Evolutionary conservation across 768 basidiomycete species (phyloP), one percentile per base, ranked within the genome.

Genomic region (Mycena olivaceomarginata): DNA sequence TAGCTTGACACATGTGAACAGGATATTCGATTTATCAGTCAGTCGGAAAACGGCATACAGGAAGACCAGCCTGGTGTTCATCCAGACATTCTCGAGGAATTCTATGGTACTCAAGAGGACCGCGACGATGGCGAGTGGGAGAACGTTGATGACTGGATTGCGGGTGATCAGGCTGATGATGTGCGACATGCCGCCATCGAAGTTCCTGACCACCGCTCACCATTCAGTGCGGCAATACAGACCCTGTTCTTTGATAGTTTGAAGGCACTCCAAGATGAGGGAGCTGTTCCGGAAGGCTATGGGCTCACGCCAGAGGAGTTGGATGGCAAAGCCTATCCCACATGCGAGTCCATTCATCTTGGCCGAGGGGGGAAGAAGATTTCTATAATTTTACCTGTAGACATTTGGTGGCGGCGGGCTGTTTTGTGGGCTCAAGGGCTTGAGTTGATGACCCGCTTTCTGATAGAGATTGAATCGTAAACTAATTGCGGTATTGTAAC

Each of bases 361-460:
- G 68, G 68, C 3, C 56, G 68, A 5, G 68, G 68, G 2, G 68
- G 68, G 22, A 69, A 69, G 22, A 41, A 40, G 16, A 59, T 69
- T 18, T 43, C 56, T 7, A 56, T 69, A 5, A 45, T 31, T 11
- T 45, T 69, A 10, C 68, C 68, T 3, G 1, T 69, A 20, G 68
- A 69, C 15, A 41, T 69, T 56, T 69, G 68, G 68, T 69, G 68
- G 68, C 68, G 41, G 2, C 56, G 68, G 9, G 68, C 68, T 18
- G 22, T 69, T 0, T 25, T 69, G 22, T 69, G 68, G 68, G 56
- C 68, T 7, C 68, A 69, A 31, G 68, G 12, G 2, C 68, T 69
- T 25, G 68, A 69, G 45, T 69, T 69, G 43, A 69, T 69, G 68
- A 45, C 53, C 31, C 40, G 68, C 1, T 59, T 69, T 40, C 40